A percentile compares a stretch with the other conserved stretches of the same genome.
phyloP scores from a whole-genome alignment of 2,329 filamentous ascomycete genomes.

The Neonectria coccinea region DNA sequence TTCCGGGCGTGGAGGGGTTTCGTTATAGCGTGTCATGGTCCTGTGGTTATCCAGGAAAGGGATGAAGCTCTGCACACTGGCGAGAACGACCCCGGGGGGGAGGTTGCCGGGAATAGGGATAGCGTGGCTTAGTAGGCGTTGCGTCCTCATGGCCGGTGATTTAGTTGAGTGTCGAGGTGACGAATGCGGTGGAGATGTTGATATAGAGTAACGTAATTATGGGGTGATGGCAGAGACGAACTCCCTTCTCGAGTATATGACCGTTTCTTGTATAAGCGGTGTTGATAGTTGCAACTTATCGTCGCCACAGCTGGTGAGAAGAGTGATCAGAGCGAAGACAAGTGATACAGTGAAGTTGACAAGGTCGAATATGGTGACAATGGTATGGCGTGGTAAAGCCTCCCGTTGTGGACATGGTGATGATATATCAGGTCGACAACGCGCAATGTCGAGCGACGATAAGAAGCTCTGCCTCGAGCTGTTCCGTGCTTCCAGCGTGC shows the following conservation, averaged over 20 bases:
- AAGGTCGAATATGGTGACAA: slow-evolving; percentile 16
- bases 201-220: not conserved
- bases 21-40: slow-evolving; percentile 51
- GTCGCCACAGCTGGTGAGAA: slow-evolving; percentile 5
- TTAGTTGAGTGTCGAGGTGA: slow-evolving; percentile 7
- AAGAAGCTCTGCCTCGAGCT: not conserved
- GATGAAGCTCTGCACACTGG: slow-evolving; percentile 54
- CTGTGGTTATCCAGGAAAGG: slow-evolving; percentile 58
- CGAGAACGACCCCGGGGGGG: slow-evolving; percentile 53
- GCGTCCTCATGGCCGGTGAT: slow-evolving; percentile 45
- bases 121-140: slow-evolving; percentile 52
- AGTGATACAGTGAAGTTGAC: slow-evolving; percentile 19
- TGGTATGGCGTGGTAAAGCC: slow-evolving; percentile 20
- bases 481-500: not conserved
- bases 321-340: slow-evolving; percentile 1
- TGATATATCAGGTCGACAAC: slow-evolving; percentile 12
- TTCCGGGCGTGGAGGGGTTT: slow-evolving; percentile 48
- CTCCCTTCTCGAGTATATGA: not conserved
- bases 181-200: slow-evolving; percentile 2
- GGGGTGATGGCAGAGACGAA: slow-evolving; percentile 1
- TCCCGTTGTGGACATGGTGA: slow-evolving; percentile 24
- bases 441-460: not conserved
- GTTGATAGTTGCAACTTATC: not conserved
- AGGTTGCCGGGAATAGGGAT: slow-evolving; percentile 57
- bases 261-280: not conserved